Conservation (phyloP, 176 grass and related monocot genomes). For the Juncus inflexus region DNA sequence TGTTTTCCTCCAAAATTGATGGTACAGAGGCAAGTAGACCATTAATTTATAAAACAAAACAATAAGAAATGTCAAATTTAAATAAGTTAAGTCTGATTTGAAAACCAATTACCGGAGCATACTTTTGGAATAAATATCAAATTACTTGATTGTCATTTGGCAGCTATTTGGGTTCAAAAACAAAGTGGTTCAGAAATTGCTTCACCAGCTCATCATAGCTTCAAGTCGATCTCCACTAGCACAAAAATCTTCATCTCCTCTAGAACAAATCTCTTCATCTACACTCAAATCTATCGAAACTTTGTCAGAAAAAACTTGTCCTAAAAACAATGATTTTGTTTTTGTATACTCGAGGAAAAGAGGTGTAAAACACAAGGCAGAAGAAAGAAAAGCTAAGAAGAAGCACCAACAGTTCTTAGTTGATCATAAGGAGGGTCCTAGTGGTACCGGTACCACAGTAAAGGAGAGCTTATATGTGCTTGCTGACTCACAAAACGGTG, state of each 20-base stretch:
- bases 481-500: too few relatives aligned
- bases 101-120: too few relatives aligned
- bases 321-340: constrained; percentile 24
- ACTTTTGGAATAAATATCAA: too few relatives aligned
- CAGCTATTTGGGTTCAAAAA: constrained; percentile 94
- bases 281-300: constrained; percentile 22
- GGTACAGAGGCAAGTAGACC: constrained; percentile 57
- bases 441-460: too few relatives aligned
- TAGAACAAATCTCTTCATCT: background rate
- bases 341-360: constrained; percentile 42
- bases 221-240: constrained; percentile 19
- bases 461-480: too few relatives aligned
- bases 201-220: constrained; percentile 68
- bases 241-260: too few relatives aligned
- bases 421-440: too few relatives aligned
- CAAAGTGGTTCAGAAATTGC: constrained; percentile 74
- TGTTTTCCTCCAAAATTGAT: constrained; percentile 80
- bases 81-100: too few relatives aligned
- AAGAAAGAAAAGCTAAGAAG: constrained; percentile 45
- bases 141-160: constrained; percentile 1
- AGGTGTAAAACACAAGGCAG: constrained; percentile 33
- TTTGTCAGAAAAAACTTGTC: constrained; percentile 2
- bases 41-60: background rate
- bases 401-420: too few relatives aligned
- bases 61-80: too few relatives aligned